These are phyloP conservation scores for Mucor circinelloides DNA, from an alignment of 371 early-diverging fungal species.

Conservation along the genomic window DNA sequence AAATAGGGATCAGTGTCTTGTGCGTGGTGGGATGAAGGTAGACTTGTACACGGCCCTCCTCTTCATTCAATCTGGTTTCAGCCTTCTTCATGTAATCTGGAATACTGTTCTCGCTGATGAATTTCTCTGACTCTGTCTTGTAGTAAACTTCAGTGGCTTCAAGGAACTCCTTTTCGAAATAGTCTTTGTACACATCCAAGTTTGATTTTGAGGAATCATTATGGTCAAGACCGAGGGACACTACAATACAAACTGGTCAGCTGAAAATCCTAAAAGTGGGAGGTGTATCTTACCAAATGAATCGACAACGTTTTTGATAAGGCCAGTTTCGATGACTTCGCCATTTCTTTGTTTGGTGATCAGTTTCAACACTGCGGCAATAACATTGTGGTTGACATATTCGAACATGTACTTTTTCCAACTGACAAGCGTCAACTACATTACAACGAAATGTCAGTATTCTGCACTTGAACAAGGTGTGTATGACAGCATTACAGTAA, in stretches of 20 bases:
- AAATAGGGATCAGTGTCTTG: slow-evolving; percentile 75
- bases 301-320: slow-evolving; percentile 88
- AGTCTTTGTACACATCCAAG: slow-evolving; percentile 83
- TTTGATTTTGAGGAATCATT: slow-evolving; percentile 79
- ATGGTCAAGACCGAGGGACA: slow-evolving; percentile 83
- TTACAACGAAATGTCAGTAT: neutral
- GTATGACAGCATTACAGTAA: slow-evolving; percentile 69
- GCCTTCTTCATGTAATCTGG: slow-evolving; percentile 95
- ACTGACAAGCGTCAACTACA: slow-evolving; percentile 78
- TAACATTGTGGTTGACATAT: slow-evolving; percentile 75
- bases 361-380: slow-evolving; percentile 80
- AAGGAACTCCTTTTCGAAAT: slow-evolving; percentile 84
- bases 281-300: slow-evolving; percentile 70
- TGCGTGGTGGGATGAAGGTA: slow-evolving; percentile 86
- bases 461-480: neutral
- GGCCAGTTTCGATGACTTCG: slow-evolving; percentile 83
- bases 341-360: slow-evolving; percentile 89
- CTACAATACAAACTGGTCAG: slow-evolving; percentile 37
- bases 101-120: slow-evolving; percentile 84
- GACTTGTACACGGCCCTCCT: slow-evolving; percentile 85
- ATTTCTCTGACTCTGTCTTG: slow-evolving; percentile 81
- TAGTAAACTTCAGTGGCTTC: slow-evolving; percentile 84
- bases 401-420: slow-evolving; percentile 90
- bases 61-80: slow-evolving; percentile 82
- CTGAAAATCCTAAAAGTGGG: neutral